Evolutionary conservation across 805 yeast species (phyloP), one percentile per base, ranked within the genome.

Genomic region (Metschnikowia similis): DNA sequence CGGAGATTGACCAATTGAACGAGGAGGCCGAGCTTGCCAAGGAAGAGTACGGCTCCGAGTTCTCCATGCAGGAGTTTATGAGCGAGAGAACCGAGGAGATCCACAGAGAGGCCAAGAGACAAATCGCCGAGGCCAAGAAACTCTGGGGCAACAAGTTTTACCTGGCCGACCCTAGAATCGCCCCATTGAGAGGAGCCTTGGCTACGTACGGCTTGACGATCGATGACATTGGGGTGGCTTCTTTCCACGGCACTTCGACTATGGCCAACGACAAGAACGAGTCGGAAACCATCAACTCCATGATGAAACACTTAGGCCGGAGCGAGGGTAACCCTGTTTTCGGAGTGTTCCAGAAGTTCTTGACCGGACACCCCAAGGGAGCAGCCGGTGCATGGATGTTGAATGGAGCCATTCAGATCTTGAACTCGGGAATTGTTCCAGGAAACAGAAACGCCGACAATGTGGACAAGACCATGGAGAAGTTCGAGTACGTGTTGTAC

Each of bases 331-430:
- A 94, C 76, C 96, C 99, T 56, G 91, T 95, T 45, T 79, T 86
- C 61, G 97, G 98, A 82, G 95, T 94, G 49, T 92, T 95, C 96
- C 99, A 94, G 76, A 94, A 94, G 75, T 94, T 81, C 83, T 82
- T 94, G 66, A 94, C 99, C 63, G 99, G 99, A 75, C 99, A 94
- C 79, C 99, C 99, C 64, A 94, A 94, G 87, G 99, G 99, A 82
- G 99, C 99, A 63, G 99, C 99, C 51, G 99, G 97, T 81, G 98
- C 99, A 51, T 94, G 99, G 99, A 94, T 94, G 99, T 76, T 94
- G 81, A 95, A 94, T 72, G 99, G 99, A 74, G 96, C 89, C 50
- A 76, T 94, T 60, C 99, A 94, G 78, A 84, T 91, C 60, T 78
- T 94, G 69, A 87, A 89, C 76, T 71, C 87, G 63, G 98, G 99